Evolutionary conservation across 805 yeast species (phyloP), one percentile per base, ranked within the genome.

Genomic region (Lipomyces spencermartinsiae): DNA sequence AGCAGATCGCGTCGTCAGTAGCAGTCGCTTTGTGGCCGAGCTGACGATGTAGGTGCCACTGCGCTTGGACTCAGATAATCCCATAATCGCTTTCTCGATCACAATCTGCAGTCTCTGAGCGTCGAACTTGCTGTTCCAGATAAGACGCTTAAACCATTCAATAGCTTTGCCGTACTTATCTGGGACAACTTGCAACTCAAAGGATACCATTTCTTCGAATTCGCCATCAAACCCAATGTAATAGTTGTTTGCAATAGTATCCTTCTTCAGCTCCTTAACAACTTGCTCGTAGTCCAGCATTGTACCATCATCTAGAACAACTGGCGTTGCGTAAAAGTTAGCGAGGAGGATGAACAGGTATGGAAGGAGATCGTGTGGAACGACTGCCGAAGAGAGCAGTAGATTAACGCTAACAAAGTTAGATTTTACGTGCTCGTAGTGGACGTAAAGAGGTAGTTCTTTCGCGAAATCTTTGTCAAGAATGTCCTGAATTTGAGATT

Each of bases 341-440:
- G 85, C 86, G 66, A 88, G 82, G 9, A 93, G 76, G 9, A 85
- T 77, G 25, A 88, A 87, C 70, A 91, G 81, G 67, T 89, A 88
- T 1, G 91, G 89, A 63, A 93, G 80, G 16, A 89, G 79, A 1
- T 79, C 75, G 33, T 83, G 80, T 61, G 85, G 89, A 29, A 87
- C 81, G 58, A 74, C 82, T 57, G 80, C 83, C 0, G 91, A 85
- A 9, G 89, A 85, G 75, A 91, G 77, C 49, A 89, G 77, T 51
- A 92, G 76, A 66, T 87, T 86, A 25, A 93, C 82, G 14, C 90
- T 86, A 46, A 91, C 86, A 76, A 94, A 95, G 74, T 90, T 88
- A 0, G 97, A 91, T 64, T 88, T 85, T 75, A 86, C 89, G 71
- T 89, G 86, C 78, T 95, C 98, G 73, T 90, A 84, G 75, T 92